A percentile compares a stretch with the other conserved stretches of the same genome.
phyloP scores from a whole-genome alignment of 768 basidiomycete genomes.

The Mycena galopus region DNA sequence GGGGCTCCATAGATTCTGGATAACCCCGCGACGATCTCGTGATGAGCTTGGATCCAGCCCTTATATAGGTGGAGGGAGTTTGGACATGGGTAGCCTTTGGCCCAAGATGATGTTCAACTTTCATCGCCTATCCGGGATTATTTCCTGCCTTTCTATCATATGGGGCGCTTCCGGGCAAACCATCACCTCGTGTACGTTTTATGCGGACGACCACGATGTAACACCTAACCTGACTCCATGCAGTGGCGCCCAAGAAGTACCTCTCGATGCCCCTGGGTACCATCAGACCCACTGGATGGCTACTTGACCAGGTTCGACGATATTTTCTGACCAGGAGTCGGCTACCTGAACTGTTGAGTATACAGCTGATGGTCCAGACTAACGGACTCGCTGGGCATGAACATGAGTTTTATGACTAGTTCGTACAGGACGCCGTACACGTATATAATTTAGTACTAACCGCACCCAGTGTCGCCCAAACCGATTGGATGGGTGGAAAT shows the following conservation, averaged over 20 bases:
- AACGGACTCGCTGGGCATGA: slow-evolving; percentile 59
- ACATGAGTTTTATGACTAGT: slow-evolving; percentile 60
- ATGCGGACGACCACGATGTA: not conserved
- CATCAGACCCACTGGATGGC: slow-evolving; percentile 57
- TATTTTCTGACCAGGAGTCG: not conserved
- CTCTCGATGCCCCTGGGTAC: slow-evolving; percentile 55
- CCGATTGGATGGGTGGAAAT: slow-evolving; percentile 58
- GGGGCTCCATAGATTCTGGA: not conserved
- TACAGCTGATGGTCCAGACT: slow-evolving; percentile 57
- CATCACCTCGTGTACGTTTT: slow-evolving; percentile 17
- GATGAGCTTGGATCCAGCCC: not conserved
- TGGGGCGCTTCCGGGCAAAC: slow-evolving; percentile 17
- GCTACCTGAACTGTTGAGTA: not conserved
- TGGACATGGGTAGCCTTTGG: not conserved
- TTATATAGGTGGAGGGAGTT: slow-evolving; percentile 39
- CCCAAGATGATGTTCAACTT: slow-evolving; percentile 23
- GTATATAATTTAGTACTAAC: not conserved
- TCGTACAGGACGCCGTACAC: slow-evolving; percentile 11
- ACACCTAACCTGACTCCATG: not conserved
- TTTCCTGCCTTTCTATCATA: slow-evolving; percentile 23
- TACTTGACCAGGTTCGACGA: slow-evolving; percentile 53
- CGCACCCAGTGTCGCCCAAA: slow-evolving; percentile 50
- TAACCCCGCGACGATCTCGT: not conserved
- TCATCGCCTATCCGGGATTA: slow-evolving; percentile 14
- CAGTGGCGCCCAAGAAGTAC: slow-evolving; percentile 60